Conservation (phyloP, 2,329 filamentous ascomycete species). For the Rachicladosporium sp. region DNA sequence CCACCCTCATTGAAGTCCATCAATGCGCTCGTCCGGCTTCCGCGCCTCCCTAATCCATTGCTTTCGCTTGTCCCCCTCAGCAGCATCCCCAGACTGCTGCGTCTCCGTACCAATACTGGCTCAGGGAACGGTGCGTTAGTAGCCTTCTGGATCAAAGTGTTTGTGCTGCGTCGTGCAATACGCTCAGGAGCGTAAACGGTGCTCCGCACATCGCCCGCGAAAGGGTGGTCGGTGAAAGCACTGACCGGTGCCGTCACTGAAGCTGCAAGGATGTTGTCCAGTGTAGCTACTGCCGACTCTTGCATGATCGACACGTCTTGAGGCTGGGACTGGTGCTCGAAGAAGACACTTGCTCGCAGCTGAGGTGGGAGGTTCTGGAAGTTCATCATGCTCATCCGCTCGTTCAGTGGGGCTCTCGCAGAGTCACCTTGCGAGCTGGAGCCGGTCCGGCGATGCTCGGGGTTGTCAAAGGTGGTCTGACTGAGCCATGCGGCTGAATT, state of each 20-base stretch:
- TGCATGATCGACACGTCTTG: slow-evolving; percentile 49
- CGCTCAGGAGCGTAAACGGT: slow-evolving; percentile 55
- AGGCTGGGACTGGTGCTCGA: slow-evolving; percentile 53
- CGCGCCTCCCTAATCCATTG: slow-evolving; percentile 1
- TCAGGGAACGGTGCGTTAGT: slow-evolving; percentile 3
- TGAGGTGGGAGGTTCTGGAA: slow-evolving; percentile 57
- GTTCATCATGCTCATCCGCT: slow-evolving; percentile 27
- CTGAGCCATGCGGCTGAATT: slow-evolving; percentile 24
- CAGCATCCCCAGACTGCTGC: slow-evolving; percentile 5
- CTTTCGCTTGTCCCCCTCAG: slow-evolving; percentile 3
- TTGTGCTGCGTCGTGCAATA: slow-evolving; percentile 16
- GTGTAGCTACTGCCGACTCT: slow-evolving; percentile 73
- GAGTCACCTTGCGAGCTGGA: slow-evolving; percentile 7
- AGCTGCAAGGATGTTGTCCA: slow-evolving; percentile 85
- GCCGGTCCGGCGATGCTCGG: slow-evolving; percentile 1
- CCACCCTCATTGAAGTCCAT: slow-evolving; percentile 18
- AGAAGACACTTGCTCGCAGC: slow-evolving; percentile 81
- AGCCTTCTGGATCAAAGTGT: slow-evolving; percentile 5
- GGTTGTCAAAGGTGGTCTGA: not conserved
- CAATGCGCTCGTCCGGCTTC: slow-evolving; percentile 7
- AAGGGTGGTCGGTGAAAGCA: slow-evolving; percentile 83
- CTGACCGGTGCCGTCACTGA: slow-evolving; percentile 77
- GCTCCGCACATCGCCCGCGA: slow-evolving; percentile 60
- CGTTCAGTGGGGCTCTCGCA: slow-evolving; percentile 16
- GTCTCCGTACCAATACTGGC: slow-evolving; percentile 4